A percentile compares a stretch with the other conserved stretches of the same genome.
Conservation (phyloP, 2,329 filamentous ascomycete species). For the Blastomyces parvus region DNA sequence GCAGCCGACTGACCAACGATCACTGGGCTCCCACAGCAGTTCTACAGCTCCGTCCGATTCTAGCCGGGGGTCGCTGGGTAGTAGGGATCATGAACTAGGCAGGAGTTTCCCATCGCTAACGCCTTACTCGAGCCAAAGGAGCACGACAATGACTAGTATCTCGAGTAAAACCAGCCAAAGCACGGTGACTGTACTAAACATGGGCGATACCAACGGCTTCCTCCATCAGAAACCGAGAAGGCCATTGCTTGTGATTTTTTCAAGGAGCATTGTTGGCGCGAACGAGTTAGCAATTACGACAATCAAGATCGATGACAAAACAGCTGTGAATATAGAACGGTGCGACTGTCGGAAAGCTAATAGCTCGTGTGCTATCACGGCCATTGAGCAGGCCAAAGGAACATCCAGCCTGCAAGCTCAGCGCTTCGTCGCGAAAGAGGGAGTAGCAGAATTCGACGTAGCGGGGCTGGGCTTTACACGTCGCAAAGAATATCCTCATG, state of each 20-base stretch:
- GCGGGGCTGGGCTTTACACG: background rate
- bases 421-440: slow-evolving; percentile 1
- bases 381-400: slow-evolving; percentile 2
- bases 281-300: slow-evolving; percentile 2
- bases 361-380: slow-evolving; percentile 1
- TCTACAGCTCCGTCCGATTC: slow-evolving; percentile 1
- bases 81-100: background rate
- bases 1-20: background rate
- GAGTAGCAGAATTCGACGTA: slow-evolving; percentile 2
- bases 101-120: background rate
- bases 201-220: slow-evolving; percentile 1
- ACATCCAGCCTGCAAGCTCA: background rate
- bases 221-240: slow-evolving; percentile 4
- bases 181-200: slow-evolving; percentile 5
- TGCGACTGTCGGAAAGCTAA: slow-evolving; percentile 5
- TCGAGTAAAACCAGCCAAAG: slow-evolving; percentile 1
- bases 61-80: slow-evolving; percentile 1
- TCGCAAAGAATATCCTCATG: slow-evolving; percentile 1
- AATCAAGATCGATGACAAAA: background rate
- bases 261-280: background rate
- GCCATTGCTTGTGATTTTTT: slow-evolving; percentile 5
- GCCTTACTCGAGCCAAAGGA: background rate
- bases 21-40: background rate
- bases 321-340: slow-evolving; percentile 5
- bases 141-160: background rate